phyloP scores from a whole-genome alignment of 169 alveolate species.

The Ichthyophthirius multifiliis region DNA sequence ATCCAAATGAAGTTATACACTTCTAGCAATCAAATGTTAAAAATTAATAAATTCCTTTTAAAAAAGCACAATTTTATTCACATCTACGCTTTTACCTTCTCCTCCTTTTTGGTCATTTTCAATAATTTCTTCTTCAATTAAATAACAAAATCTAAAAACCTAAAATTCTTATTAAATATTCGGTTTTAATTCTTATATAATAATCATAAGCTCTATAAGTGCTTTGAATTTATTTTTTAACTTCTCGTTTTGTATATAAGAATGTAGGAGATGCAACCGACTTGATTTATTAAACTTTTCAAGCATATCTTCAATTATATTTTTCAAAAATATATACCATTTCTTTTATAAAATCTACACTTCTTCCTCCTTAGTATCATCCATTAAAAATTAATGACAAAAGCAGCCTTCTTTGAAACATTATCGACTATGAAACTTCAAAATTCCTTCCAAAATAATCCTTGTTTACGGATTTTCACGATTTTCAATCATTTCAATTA shows the following conservation, averaged over 20 bases:
- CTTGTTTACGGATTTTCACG: neutral
- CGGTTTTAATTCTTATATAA: constrained; percentile 14
- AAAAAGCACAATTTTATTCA: constrained; percentile 19
- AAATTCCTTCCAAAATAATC: constrained; percentile 16
- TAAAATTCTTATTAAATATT: constrained; percentile 15
- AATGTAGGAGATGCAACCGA: neutral
- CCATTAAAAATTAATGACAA: neutral
- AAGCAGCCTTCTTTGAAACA: neutral
- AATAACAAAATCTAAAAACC: neutral
- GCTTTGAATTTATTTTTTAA: constrained; percentile 27
- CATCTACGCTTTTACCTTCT: constrained; percentile 24
- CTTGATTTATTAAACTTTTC: constrained; percentile 9
- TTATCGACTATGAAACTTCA: constrained; percentile 15
- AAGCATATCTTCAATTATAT: neutral
- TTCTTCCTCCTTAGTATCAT: neutral
- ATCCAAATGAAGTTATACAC: constrained; percentile 21
- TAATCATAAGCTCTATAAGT: neutral
- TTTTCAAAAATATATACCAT: constrained; percentile 19
- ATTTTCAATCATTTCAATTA: constrained; percentile 7
- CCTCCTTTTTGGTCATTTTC: constrained; percentile 24
- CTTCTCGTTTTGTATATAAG: constrained; percentile 15
- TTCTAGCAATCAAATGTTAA: constrained; percentile 6
- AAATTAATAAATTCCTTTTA: constrained; percentile 14
- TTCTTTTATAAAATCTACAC: neutral
- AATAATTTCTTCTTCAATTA: constrained; percentile 32